phyloP scores from a whole-genome alignment of 805 yeast species.

The Kodamaea sagamina region DNA sequence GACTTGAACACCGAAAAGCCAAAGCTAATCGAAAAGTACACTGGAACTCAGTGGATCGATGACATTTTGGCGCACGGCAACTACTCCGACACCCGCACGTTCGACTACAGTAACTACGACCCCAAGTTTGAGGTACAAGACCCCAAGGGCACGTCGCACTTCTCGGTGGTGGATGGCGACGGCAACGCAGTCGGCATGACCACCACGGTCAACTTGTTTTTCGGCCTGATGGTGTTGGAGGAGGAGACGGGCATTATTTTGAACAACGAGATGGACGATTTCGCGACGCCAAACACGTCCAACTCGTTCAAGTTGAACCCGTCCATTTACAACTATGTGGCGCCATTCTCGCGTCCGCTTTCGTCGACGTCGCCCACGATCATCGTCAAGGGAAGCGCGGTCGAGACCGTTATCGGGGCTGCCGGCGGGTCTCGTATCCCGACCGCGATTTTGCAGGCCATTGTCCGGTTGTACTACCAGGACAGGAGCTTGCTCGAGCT shows the following conservation, averaged over 20 bases:
- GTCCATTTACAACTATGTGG: constrained; percentile 73
- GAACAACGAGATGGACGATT: constrained; percentile 95
- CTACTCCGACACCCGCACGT: constrained; percentile 59
- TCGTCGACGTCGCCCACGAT: constrained; percentile 83
- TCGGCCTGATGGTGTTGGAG: constrained; percentile 85
- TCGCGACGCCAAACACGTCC: constrained; percentile 65
- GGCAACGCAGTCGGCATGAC: constrained; percentile 86
- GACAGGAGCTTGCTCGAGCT: constrained; percentile 62
- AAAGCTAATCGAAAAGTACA: constrained; percentile 42
- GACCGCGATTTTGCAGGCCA: constrained; percentile 80
- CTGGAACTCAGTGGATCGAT: constrained; percentile 59
- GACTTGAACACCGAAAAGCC: constrained; percentile 46
- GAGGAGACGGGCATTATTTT: constrained; percentile 77
- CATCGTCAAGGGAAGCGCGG: constrained; percentile 35
- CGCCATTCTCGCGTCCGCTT: constrained; percentile 78
- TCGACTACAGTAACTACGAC: constrained; percentile 68
- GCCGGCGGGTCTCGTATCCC: constrained; percentile 92
- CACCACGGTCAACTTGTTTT: constrained; percentile 79
- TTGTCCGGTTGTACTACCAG: constrained; percentile 64
- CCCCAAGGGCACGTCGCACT: constrained; percentile 91
- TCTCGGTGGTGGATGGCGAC: constrained; percentile 71
- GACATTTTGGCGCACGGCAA: constrained; percentile 41
- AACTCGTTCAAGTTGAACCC: constrained; percentile 85
- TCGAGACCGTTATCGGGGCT: constrained; percentile 79
- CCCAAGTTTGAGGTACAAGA: constrained; percentile 77